Conservation (phyloP, 2,329 filamentous ascomycete species). For the Parastagonospora avenae region DNA sequence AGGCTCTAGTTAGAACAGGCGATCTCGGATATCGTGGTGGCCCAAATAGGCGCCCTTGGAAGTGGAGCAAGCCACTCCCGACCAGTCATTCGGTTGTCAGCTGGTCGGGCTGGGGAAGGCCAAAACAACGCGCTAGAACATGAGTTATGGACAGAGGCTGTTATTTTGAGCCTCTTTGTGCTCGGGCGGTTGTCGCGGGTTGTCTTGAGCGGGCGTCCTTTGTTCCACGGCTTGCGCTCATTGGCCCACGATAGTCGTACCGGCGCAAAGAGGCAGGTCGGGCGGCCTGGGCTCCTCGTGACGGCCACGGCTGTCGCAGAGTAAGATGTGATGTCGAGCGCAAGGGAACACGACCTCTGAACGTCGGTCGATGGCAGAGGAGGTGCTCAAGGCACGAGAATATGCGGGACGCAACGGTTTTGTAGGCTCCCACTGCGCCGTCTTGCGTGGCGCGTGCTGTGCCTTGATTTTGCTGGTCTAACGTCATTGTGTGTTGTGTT, state of each 20-base stretch:
- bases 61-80: constrained; percentile 39
- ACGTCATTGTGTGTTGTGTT: constrained; percentile 25
- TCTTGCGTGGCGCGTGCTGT: constrained; percentile 22
- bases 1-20: constrained; percentile 50
- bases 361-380: constrained; percentile 41
- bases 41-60: constrained; percentile 46
- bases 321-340: constrained; percentile 32
- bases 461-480: constrained; percentile 40
- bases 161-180: constrained; percentile 36
- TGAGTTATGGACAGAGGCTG: constrained; percentile 22
- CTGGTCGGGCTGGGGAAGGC: constrained; percentile 41
- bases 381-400: constrained; percentile 36
- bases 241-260: constrained; percentile 32
- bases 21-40: constrained; percentile 40
- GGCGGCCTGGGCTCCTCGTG: constrained; percentile 29
- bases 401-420: constrained; percentile 35
- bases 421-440: constrained; percentile 33
- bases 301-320: constrained; percentile 31
- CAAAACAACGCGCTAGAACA: constrained; percentile 42
- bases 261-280: constrained; percentile 26
- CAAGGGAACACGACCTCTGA: constrained; percentile 48
- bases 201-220: constrained; percentile 38
- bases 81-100: constrained; percentile 47
- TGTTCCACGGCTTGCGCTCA: constrained; percentile 46
- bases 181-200: constrained; percentile 38